Evolutionary conservation across 169 alveolate genomes (phyloP), one percentile per base, ranked within the genome.

Genomic region (Theileria parva): DNA sequence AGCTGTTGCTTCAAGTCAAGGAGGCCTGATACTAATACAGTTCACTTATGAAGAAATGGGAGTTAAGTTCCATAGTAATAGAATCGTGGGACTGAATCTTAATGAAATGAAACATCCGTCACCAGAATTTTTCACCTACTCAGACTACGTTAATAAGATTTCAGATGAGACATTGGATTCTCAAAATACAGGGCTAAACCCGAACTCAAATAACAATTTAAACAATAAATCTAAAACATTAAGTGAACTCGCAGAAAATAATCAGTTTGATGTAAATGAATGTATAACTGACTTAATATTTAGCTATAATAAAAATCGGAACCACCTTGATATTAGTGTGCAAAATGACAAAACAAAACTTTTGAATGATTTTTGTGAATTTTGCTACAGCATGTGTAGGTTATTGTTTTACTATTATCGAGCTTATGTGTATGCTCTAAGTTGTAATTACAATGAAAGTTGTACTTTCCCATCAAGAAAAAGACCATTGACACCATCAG

Each of bases 1-100:
- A 19, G 91, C 91, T 11, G 71, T 78, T 7, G 91, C 87, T 1
- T n/a, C 86, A 15, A 85, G 87, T n/a, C 87, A 78, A 37, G 91
- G 91, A 23, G 91, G 91, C 19, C 78, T 85, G 1, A 79, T 85
- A 30, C 51, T 85, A 66, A 55, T 85, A 0, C 86, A 85, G 75
- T 60, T 85, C 53, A 61, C 51, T 0, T 57, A 85, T 39, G 86
- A 77, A 1, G 91, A 85, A 15, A 72, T 73, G 44, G 34, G 37
- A 48, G 66, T 87, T 11, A 27, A 77, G 23, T 85, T 55, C 64
- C 63, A 61, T 74, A 77, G 67, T n/a, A 85, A 85, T 69, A 75
- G 91, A 77, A 85, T 85, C 74, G 39, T 50, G 23, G 91, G 91
- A 1, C 6, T 77, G 21, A 23, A 61, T 13, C 48, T 78, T 8